phyloP scores from a whole-genome alignment of 2,329 filamentous ascomycete species.

The Aspergillus sp. region DNA sequence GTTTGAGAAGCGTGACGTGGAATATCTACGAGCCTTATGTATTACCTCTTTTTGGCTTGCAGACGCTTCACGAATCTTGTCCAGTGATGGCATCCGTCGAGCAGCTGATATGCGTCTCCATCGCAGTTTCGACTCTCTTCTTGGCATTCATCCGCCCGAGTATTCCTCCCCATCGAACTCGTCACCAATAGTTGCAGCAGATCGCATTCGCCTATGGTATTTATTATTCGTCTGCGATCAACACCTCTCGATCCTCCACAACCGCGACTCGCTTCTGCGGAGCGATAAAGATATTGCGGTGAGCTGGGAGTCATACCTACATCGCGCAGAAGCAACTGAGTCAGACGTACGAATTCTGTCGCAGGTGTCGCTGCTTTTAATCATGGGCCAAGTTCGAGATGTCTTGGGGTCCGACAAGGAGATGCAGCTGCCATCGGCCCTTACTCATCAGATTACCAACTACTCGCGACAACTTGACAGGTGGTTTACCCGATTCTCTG shows the following conservation, averaged over 20 bases:
- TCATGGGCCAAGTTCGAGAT: conserved; percentile 42
- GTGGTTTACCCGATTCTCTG: too few relatives aligned
- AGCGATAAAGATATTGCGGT: too few relatives aligned
- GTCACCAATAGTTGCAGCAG: too few relatives aligned
- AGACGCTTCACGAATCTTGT: conserved; percentile 42
- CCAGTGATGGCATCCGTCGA: conserved; percentile 33
- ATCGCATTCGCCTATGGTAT: too few relatives aligned
- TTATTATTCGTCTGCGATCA: too few relatives aligned
- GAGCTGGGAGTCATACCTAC: too few relatives aligned
- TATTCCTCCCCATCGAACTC: conserved; percentile 17
- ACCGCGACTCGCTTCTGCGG: too few relatives aligned
- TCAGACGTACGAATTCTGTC: conserved; percentile 38
- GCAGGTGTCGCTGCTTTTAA: conserved; percentile 38
- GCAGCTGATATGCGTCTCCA: conserved; percentile 34
- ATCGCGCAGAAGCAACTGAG: conserved; percentile 35
- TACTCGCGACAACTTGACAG: too few relatives aligned
- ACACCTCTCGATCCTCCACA: too few relatives aligned
- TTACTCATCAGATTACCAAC: too few relatives aligned
- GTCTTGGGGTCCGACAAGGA: conserved; percentile 36
- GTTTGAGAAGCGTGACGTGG: conserved; percentile 50
- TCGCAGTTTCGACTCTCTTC: conserved; percentile 44
- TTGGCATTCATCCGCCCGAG: neutral
- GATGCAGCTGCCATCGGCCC: conserved; percentile 21
- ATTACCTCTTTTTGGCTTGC: too few relatives aligned
- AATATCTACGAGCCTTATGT: too few relatives aligned